These are phyloP conservation scores for Hanseniaspora lindneri DNA, from an alignment of 805 yeast species.

Conservation along the genomic window DNA sequence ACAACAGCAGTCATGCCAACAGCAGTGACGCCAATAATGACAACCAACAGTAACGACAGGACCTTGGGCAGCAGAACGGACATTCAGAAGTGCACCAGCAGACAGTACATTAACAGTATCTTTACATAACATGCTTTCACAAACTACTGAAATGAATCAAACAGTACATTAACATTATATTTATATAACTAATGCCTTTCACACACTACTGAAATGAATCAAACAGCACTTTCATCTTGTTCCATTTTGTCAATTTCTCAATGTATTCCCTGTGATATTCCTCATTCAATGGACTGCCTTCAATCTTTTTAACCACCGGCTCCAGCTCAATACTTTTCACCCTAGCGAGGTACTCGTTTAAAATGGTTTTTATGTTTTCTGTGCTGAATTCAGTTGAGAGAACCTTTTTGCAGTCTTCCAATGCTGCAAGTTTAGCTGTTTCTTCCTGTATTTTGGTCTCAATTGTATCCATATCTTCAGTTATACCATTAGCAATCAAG, in stretches of 20 bases:
- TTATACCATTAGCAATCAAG: not conserved
- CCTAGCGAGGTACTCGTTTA: conserved; percentile 33
- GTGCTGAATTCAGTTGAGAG: conserved; percentile 28
- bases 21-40: not conserved
- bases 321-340: conserved; percentile 22
- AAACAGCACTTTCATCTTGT: not conserved
- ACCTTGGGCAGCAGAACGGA: too few relatives aligned
- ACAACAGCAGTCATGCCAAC: not conserved
- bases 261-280: conserved; percentile 23
- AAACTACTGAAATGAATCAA: not conserved
- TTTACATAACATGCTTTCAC: not conserved
- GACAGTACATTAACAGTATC: too few relatives aligned
- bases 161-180: too few relatives aligned
- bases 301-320: conserved; percentile 26
- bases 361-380: conserved; percentile 25
- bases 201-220: not conserved
- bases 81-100: too few relatives aligned
- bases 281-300: conserved; percentile 19
- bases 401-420: conserved; percentile 22
- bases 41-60: too few relatives aligned
- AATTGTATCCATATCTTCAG: not conserved
- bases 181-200: not conserved
- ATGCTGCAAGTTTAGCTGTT: not conserved
- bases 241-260: conserved; percentile 19
- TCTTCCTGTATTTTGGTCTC: not conserved